Evolutionary conservation across 805 yeast species (phyloP).

Genomic region (Pichia phayaonensis): DNA sequence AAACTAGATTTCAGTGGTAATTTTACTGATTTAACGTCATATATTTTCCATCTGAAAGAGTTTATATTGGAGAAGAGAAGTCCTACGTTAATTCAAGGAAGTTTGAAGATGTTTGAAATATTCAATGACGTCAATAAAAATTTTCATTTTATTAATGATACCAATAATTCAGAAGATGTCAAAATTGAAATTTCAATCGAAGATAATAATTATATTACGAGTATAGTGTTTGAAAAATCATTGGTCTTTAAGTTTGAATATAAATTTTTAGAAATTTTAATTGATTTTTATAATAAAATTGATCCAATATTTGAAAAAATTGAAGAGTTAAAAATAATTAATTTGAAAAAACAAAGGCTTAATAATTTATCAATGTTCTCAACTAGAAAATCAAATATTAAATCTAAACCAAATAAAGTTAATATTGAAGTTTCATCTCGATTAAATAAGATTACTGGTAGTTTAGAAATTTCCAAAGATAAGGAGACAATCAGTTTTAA

Average conservation of each 20-base stretch:
- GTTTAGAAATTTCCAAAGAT: not conserved
- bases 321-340: not conserved
- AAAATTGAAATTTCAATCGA: slow-evolving; percentile 41
- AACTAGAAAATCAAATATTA: not conserved
- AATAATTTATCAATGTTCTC: not conserved
- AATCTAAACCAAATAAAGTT: not conserved
- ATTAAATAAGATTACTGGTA: not conserved
- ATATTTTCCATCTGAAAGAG: slow-evolving; percentile 23
- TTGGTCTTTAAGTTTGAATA: slow-evolving; percentile 22
- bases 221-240: slow-evolving; percentile 35
- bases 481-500: not conserved
- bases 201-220: slow-evolving; percentile 27
- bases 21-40: slow-evolving; percentile 31
- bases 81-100: slow-evolving; percentile 39
- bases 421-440: not conserved
- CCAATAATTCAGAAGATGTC: slow-evolving; percentile 36
- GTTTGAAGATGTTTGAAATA: slow-evolving; percentile 31
- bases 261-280: slow-evolving; percentile 3
- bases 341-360: not conserved
- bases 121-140: slow-evolving; percentile 16
- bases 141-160: slow-evolving; percentile 23
- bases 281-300: slow-evolving; percentile 10
- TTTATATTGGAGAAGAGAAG: slow-evolving; percentile 38
- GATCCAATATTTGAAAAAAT: slow-evolving; percentile 13
- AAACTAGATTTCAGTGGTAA: slow-evolving; percentile 35